Conservation (phyloP, 1,139 yeast species). For the Candida tunisiensis region DNA sequence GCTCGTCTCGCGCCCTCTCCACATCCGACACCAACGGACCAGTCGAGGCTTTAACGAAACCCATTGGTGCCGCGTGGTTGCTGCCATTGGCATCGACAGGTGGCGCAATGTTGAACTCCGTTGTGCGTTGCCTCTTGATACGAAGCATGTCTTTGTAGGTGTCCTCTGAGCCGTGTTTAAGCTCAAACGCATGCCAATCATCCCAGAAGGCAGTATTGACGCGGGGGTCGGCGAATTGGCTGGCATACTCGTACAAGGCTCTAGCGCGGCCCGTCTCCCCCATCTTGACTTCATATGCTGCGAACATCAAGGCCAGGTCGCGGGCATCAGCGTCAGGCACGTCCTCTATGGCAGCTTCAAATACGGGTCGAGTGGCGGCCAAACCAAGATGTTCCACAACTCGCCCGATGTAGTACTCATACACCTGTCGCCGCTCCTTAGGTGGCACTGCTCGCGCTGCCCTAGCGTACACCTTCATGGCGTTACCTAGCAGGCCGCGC, state of each 20-base stretch:
- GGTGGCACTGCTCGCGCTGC: conserved; percentile 23
- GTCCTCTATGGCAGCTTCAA: conserved; percentile 25
- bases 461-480: conserved; percentile 26
- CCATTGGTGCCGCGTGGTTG: too few relatives aligned
- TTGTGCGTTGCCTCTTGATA: conserved; percentile 36
- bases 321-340: conserved; percentile 22
- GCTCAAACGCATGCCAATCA: conserved; percentile 60
- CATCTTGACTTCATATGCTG: conserved; percentile 30
- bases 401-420: conserved; percentile 17
- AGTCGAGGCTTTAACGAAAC: background rate
- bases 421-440: conserved; percentile 19
- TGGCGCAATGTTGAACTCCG: conserved; percentile 20
- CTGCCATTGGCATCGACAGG: background rate
- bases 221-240: conserved; percentile 29
- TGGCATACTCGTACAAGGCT: conserved; percentile 32
- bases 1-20: background rate
- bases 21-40: background rate
- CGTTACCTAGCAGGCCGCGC: conserved; percentile 26
- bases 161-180: conserved; percentile 50
- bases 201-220: conserved; percentile 29
- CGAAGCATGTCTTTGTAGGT: conserved; percentile 64
- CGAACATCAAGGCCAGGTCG: conserved; percentile 22
- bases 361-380: conserved; percentile 22
- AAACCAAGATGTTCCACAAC: conserved; percentile 20
- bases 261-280: conserved; percentile 44